A percentile compares a stretch with the other conserved stretches of the same genome.
Evolutionary conservation across 2,329 filamentous ascomycete species (phyloP).

Genomic region (Diaporthe ilicicola): DNA sequence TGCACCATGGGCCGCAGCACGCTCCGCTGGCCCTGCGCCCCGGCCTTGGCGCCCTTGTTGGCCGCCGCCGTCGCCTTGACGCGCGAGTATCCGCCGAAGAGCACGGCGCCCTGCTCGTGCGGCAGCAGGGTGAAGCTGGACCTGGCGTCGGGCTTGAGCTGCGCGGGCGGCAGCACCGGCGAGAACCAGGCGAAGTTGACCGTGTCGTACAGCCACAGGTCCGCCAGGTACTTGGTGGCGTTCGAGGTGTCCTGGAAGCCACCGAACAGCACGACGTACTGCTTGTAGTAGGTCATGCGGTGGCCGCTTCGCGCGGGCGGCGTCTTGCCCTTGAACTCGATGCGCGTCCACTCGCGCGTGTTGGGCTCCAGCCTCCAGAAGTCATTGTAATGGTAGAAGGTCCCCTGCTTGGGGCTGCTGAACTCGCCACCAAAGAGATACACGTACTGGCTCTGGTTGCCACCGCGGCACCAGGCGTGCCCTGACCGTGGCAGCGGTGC

Average conservation of each 20-base stretch:
- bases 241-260: slow-evolving; percentile 98
- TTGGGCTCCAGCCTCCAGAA: slow-evolving; percentile 93
- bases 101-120: slow-evolving; percentile 86
- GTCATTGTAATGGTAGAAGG: slow-evolving; percentile 99
- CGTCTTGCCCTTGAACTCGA: slow-evolving; percentile 80
- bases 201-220: slow-evolving; percentile 96
- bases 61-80: slow-evolving; percentile 76
- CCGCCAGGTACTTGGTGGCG: slow-evolving; percentile 90
- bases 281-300: slow-evolving; percentile 96
- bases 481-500: slow-evolving; percentile 89
- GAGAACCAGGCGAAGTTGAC: slow-evolving; percentile 85
- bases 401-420: slow-evolving; percentile 94
- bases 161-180: slow-evolving; percentile 77
- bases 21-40: slow-evolving; percentile 70
- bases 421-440: slow-evolving; percentile 98
- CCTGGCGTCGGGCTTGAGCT: slow-evolving; percentile 87
- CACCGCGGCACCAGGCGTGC: slow-evolving; percentile 92
- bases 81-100: slow-evolving; percentile 94
- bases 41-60: slow-evolving; percentile 71
- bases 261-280: slow-evolving; percentile 94
- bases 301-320: slow-evolving; percentile 91
- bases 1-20: slow-evolving; percentile 88
- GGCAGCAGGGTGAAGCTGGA: slow-evolving; percentile 93
- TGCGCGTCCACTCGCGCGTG: slow-evolving; percentile 87
- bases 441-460: slow-evolving; percentile 80